Conservation (phyloP, 192 early-diverging fungal genomes). For the Gigaspora rosea region DNA sequence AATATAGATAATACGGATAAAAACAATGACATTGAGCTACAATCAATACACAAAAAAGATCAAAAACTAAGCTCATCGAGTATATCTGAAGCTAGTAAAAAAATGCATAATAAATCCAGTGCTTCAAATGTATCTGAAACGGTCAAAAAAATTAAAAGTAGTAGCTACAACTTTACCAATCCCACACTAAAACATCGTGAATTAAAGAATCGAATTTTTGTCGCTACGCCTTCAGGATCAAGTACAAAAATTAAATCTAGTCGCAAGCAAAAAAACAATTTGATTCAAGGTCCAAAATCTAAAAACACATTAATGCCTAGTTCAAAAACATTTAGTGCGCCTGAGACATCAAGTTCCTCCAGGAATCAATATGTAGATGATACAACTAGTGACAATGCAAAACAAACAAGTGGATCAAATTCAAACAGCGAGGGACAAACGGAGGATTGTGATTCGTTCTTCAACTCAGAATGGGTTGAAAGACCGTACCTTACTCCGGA, state of each 20-base stretch:
- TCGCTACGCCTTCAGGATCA: not conserved
- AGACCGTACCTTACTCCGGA: conserved; percentile 3
- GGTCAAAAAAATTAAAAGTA: not conserved
- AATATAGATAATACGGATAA: not conserved
- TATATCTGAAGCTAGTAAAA: not conserved
- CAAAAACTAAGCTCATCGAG: not conserved
- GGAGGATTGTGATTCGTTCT: not conserved
- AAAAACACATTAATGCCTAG: too few species aligned
- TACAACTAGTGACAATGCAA: not conserved
- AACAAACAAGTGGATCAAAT: not conserved
- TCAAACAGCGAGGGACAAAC: not conserved
- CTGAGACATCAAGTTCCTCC: too few species aligned
- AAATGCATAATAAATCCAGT: not conserved
- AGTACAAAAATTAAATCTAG: not conserved
- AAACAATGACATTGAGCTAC: not conserved
- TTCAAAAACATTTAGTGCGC: too few species aligned
- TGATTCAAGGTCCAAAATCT: too few species aligned
- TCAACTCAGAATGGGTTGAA: not conserved
- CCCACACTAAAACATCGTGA: not conserved
- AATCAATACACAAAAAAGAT: not conserved
- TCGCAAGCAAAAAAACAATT: not conserved
- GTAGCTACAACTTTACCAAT: not conserved
- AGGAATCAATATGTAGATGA: not conserved
- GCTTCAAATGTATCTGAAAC: not conserved
- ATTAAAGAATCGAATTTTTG: conserved; percentile 6